These are phyloP conservation scores for Groenewaldozyma sp. DNA, from an alignment of 1,139 yeast species.

Conservation along the genomic window DNA sequence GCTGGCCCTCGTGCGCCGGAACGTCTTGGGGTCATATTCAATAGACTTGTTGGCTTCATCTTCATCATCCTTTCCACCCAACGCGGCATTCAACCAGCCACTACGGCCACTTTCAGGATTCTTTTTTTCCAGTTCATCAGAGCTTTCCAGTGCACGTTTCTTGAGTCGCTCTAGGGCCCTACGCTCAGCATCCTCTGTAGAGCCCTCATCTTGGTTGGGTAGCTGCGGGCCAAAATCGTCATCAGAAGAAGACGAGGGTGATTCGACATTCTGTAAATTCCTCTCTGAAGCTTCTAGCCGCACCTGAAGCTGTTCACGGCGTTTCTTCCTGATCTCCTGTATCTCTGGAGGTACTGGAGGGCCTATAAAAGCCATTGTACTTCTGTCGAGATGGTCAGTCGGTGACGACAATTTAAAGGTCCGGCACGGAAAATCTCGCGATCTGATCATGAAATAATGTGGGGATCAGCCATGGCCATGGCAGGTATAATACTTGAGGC, in stretches of 20 bases:
- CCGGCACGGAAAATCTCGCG: too few relatives aligned
- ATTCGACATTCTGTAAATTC: background rate
- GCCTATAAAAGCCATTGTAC: slow-evolving; percentile 11
- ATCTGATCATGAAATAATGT: too few relatives aligned
- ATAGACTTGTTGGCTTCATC: background rate
- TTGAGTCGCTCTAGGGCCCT: slow-evolving; percentile 11
- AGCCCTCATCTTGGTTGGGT: slow-evolving; percentile 2
- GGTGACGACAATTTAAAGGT: too few relatives aligned
- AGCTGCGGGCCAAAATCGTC: slow-evolving; percentile 13
- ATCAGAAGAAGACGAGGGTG: background rate
- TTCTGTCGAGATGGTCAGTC: too few relatives aligned
- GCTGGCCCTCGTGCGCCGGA: background rate
- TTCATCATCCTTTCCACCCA: slow-evolving; percentile 8
- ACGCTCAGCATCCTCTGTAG: slow-evolving; percentile 10
- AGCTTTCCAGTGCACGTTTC: slow-evolving; percentile 4
- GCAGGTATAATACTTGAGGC: too few relatives aligned
- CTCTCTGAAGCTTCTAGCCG: background rate
- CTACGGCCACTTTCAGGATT: slow-evolving; percentile 4
- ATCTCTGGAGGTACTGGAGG: slow-evolving; percentile 13
- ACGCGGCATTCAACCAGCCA: slow-evolving; percentile 14
- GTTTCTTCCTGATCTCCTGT: slow-evolving; percentile 5
- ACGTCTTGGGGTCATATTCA: background rate
- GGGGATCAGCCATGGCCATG: too few relatives aligned
- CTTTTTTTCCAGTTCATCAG: background rate
- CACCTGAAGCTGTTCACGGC: background rate